Base-by-base conservation (phyloP, 2,329 filamentous ascomycete genomes). In the Aspergillus felis region DNA sequence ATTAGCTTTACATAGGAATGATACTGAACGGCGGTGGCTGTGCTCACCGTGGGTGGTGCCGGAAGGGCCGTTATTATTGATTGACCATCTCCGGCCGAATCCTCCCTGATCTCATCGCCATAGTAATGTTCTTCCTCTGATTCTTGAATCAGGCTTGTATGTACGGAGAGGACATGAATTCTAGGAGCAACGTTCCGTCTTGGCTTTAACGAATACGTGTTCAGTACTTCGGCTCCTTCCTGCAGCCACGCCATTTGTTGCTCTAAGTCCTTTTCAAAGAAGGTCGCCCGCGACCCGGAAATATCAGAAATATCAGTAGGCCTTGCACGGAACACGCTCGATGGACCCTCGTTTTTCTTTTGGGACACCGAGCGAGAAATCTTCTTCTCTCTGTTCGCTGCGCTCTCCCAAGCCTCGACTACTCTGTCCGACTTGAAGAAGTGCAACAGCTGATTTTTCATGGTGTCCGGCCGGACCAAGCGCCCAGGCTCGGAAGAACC, bases 371-470 rank as follows among this genome's bases (percentile, higher is more conserved):
- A 53, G 1, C 57, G 57, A 20, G 56, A 61, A 28, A 56, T 12
- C 20, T 50, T 64, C 22, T 58, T 62, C n/a, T 66, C 60, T 32
- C 62, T 67, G 22, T 63, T 62, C 24, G 62, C 57, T 10, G 66
- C 60, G 35, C 38, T 64, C 27, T 72, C 70, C 69, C 69, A 72
- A 9, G 66, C 61, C 9, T 74, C 71, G 14, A 68, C 54, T 17
- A 72, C 71, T n/a, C 64, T 66, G 53, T 72, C 71, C 2, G 69
- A 70, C 44, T 68, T 71, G n/a, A 73, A 62, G 55, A 68, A 71
- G 14, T 71, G 68, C 35, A 66, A 62, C 17, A 74, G 62, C 57
- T 74, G 71, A 10, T 66, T 61, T 55, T 68, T 71, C 66, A 73
- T 67, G 4, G 61, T 67, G 8, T 74, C 68, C 2, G 53, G 58